Percentiles rank a stretch among this genome's conserved stretches.
These are phyloP conservation scores for Stephanodiscus triporus DNA, from an alignment of 108 stramenopile genomes.

Conservation along the genomic window DNA sequence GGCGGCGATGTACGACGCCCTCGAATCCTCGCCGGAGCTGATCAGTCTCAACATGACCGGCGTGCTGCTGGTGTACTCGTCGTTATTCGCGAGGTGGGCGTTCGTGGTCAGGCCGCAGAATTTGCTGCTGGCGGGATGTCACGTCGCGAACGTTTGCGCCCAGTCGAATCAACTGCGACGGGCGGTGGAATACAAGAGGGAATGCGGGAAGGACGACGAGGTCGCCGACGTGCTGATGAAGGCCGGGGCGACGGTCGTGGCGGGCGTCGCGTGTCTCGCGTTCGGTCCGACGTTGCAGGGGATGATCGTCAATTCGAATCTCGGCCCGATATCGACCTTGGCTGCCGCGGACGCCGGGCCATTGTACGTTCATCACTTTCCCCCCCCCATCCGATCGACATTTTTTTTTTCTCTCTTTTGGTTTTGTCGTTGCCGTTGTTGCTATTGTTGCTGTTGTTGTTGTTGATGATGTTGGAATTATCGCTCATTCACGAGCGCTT, in stretches of 20 bases:
- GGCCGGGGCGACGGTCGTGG: slow-evolving; percentile 71
- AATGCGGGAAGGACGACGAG: slow-evolving; percentile 65
- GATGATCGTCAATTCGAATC: slow-evolving; percentile 53
- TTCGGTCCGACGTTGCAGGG: slow-evolving; percentile 65
- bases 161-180: slow-evolving; percentile 84
- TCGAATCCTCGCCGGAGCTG: slow-evolving; percentile 74
- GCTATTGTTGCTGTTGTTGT: too few relatives aligned
- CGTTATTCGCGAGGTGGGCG: slow-evolving; percentile 86
- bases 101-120: slow-evolving; percentile 83
- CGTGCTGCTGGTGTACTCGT: slow-evolving; percentile 82
- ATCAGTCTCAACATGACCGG: slow-evolving; percentile 90
- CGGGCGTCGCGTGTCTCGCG: slow-evolving; percentile 57
- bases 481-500: too few relatives aligned
- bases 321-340: slow-evolving; percentile 64
- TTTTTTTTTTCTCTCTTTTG: neutral
- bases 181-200: slow-evolving; percentile 74
- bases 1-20: slow-evolving; percentile 86
- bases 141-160: slow-evolving; percentile 80
- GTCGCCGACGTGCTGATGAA: slow-evolving; percentile 65
- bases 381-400: too few relatives aligned
- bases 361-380: slow-evolving; percentile 6
- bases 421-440: neutral
- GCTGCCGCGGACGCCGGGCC: slow-evolving; percentile 80
- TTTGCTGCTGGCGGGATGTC: slow-evolving; percentile 67
- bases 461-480: too few relatives aligned